Conservation (phyloP, 345 rosid genomes). For the Microthlaspi erraticum region DNA sequence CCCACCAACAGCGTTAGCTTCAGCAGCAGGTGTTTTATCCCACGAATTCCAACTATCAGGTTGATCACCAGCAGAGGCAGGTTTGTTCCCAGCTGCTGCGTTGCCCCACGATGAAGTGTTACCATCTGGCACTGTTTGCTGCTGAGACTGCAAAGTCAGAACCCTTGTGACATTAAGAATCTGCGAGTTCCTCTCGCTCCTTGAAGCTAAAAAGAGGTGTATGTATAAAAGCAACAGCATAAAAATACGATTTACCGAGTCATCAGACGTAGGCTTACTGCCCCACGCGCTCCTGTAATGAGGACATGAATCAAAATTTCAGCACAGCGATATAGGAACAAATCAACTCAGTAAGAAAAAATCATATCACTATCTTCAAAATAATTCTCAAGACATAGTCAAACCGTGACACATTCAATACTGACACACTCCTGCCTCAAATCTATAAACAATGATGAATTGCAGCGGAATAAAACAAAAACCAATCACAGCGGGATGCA, state of each 20-base stretch:
- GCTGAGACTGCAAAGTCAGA: constrained; percentile 33
- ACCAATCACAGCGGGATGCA: not conserved
- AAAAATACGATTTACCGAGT: constrained; percentile 14
- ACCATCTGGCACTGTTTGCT: constrained; percentile 29
- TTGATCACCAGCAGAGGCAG: constrained; percentile 47
- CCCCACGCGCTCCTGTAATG: constrained; percentile 43
- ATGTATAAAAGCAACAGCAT: constrained; percentile 9
- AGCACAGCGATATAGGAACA: not conserved
- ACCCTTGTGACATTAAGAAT: constrained; percentile 10
- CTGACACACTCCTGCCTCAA: constrained; percentile 15
- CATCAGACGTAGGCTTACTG: constrained; percentile 39
- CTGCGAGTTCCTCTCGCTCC: not conserved
- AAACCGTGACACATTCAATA: constrained; percentile 5
- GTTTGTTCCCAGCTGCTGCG: constrained; percentile 49
- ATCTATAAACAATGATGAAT: constrained; percentile 17
- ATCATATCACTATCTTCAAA: not conserved
- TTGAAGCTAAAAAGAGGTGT: constrained; percentile 11
- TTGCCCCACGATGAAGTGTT: constrained; percentile 51
- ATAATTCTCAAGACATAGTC: constrained; percentile 15
- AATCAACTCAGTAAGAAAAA: constrained; percentile 13
- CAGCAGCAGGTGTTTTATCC: constrained; percentile 53
- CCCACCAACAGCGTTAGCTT: constrained; percentile 52
- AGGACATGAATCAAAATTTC: constrained; percentile 9
- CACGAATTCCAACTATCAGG: constrained; percentile 56
- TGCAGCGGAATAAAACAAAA: no score